Conservation (phyloP, 805 yeast genomes). For the Candida vartiovaarae region DNA sequence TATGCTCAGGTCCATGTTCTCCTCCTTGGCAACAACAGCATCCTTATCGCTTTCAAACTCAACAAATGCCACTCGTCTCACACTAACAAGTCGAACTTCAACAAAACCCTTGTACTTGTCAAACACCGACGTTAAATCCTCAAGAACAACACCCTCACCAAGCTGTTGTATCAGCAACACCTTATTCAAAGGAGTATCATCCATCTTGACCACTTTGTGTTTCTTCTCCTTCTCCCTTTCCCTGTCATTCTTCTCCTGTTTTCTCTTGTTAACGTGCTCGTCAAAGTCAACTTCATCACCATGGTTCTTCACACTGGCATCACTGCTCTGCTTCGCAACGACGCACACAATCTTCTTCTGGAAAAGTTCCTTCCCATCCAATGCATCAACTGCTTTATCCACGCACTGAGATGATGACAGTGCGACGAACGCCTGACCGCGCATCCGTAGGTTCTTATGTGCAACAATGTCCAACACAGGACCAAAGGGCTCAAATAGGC, state of each 20-base stretch:
- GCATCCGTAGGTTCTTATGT: slow-evolving; percentile 53
- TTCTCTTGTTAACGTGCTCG: slow-evolving; percentile 15
- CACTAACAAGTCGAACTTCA: slow-evolving; percentile 58
- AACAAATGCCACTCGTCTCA: slow-evolving; percentile 69
- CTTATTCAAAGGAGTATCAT: slow-evolving; percentile 56
- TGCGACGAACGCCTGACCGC: slow-evolving; percentile 81
- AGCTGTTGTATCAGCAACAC: slow-evolving; percentile 61
- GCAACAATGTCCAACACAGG: slow-evolving; percentile 45
- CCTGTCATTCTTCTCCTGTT: slow-evolving; percentile 10
- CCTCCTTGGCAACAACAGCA: slow-evolving; percentile 38
- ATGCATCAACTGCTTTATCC: slow-evolving; percentile 16
- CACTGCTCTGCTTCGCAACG: slow-evolving; percentile 24
- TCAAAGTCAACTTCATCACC: slow-evolving; percentile 10
- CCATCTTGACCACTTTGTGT: slow-evolving; percentile 14
- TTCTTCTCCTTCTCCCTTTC: slow-evolving; percentile 9
- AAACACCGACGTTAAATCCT: slow-evolving; percentile 40
- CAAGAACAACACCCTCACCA: slow-evolving; percentile 36
- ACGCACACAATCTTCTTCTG: slow-evolving; percentile 16
- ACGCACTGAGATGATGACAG: slow-evolving; percentile 39
- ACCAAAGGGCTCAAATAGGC: slow-evolving; percentile 40
- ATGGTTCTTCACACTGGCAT: slow-evolving; percentile 11
- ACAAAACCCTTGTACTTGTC: slow-evolving; percentile 49
- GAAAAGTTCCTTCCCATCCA: slow-evolving; percentile 17
- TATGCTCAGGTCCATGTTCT: slow-evolving; percentile 15
- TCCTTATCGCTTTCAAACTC: slow-evolving; percentile 57